These are phyloP conservation scores for Lichenothelia convexa DNA, from an alignment of 495 filamentous ascomycete species.

Conservation along the genomic window DNA sequence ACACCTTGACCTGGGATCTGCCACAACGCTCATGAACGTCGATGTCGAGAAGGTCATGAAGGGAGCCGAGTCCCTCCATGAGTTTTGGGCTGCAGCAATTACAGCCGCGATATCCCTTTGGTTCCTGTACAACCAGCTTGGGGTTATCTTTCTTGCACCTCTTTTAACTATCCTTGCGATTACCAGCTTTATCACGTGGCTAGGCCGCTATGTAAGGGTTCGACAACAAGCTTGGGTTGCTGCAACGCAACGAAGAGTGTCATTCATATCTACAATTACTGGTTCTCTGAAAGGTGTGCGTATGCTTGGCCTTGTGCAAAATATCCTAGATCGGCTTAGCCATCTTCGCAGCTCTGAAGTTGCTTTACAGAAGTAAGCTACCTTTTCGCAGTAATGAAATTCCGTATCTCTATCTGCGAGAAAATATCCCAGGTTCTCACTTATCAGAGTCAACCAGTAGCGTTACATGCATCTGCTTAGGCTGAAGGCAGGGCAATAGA, in stretches of 20 bases:
- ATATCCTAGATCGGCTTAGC: not conserved
- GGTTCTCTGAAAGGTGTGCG: not conserved
- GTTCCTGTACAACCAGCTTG: not conserved
- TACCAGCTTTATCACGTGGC: not conserved
- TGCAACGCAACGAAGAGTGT: not conserved
- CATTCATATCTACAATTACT: not conserved
- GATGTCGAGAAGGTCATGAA: conserved; percentile 10
- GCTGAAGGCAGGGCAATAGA: too few relatives aligned
- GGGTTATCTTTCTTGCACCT: not conserved
- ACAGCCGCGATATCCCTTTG: not conserved
- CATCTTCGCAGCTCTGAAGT: not conserved
- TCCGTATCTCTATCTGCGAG: too few relatives aligned
- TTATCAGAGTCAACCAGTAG: too few relatives aligned
- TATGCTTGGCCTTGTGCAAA: not conserved
- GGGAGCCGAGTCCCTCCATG: conserved; percentile 5
- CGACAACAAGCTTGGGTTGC: not conserved
- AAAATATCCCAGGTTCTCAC: too few relatives aligned
- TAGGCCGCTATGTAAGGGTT: not conserved
- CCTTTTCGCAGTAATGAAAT: too few relatives aligned
- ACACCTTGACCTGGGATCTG: conserved; percentile 7
- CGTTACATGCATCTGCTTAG: too few relatives aligned
- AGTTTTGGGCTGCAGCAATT: conserved; percentile 6
- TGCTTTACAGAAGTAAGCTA: not conserved
- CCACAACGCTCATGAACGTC: conserved; percentile 12
- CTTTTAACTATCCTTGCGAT: not conserved